Base-by-base conservation (phyloP, 2,329 filamentous ascomycete species). In the Microthyrium microscopicum region DNA sequence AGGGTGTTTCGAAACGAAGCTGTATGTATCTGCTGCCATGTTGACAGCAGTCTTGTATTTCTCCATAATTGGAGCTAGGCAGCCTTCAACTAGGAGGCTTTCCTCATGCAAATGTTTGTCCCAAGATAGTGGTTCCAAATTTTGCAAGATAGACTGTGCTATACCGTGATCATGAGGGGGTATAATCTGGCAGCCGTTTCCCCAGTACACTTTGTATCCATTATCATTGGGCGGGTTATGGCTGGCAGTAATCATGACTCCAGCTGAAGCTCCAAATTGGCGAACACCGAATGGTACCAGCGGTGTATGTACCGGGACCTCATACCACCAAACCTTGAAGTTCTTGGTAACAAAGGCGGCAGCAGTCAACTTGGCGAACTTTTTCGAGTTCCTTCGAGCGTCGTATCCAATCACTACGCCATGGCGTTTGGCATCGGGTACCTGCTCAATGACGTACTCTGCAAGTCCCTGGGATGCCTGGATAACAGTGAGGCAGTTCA, bases 191-290 rank as follows among this genome's bases (percentile, higher is more conserved):
- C 68, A 72, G 3, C 70, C 72, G 44, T 74, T 75, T 12, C 56
- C 58, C 57, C 68, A 73, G 52, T 76, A 77, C 6, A 77, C 72
- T 52, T 77, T 77, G 53, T 76, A 76, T 15, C 72, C 72, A 45
- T 76, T 76, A 46, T 76, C 70, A 42, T 65, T 57, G 29, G 68
- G 64, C 11, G 71, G 70, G 42, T 77, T 76, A 49, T 74, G 70
- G 44, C 68, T 73, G 20, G 72, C 72, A 11, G 72, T 77, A 24
- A 77, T 62, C 70, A 77, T 76, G 20, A 77, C 57, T 15, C 72
- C 72, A 27, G 68, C 71, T 4, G 58, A 62, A 20, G 70, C 68
- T 24, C 55, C 50, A 35, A 69, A 56, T 35, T 63, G 50, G 5
- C 55, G 57, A 20, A 77, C 65, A 3, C 65, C 64, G 46, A 73